Percentiles rank a stretch among this genome's conserved stretches.
Evolutionary conservation across 139 green algal genomes (phyloP).

Genomic region (Coelastrella sp.): DNA sequence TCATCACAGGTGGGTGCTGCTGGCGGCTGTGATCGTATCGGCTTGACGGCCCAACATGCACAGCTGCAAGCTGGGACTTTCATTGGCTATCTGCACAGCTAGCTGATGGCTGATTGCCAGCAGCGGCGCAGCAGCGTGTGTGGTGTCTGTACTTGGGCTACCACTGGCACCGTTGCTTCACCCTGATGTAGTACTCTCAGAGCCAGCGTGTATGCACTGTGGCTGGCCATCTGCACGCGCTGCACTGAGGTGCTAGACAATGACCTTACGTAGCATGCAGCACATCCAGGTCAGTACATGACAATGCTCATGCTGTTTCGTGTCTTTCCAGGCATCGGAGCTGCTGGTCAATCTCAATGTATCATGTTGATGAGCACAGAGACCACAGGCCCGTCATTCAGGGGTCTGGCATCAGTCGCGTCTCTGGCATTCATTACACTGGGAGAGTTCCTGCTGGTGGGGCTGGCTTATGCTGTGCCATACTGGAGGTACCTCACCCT

Average conservation of each 20-base stretch:
- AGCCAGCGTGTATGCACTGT: too few relatives aligned
- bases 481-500: conserved; percentile 19
- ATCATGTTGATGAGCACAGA: neutral
- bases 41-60: neutral
- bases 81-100: too few relatives aligned
- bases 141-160: too few relatives aligned
- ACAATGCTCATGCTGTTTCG: neutral
- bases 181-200: too few relatives aligned
- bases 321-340: neutral
- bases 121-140: too few relatives aligned
- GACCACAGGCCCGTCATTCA: conserved; percentile 4
- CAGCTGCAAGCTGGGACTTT: neutral
- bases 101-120: too few relatives aligned
- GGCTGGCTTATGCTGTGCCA: conserved; percentile 9
- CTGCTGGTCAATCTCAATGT: neutral
- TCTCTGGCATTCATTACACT: conserved; percentile 3
- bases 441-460: conserved; percentile 33
- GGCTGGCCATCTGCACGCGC: too few relatives aligned
- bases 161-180: too few relatives aligned
- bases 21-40: neutral
- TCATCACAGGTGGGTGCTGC: conserved; percentile 5
- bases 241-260: too few relatives aligned
- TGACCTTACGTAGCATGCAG: too few relatives aligned
- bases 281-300: too few relatives aligned
- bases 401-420: neutral